Evolutionary conservation across 2,329 filamentous ascomycete species (phyloP), one percentile per base, ranked within the genome.

Genomic region (Penicillium occitanis): DNA sequence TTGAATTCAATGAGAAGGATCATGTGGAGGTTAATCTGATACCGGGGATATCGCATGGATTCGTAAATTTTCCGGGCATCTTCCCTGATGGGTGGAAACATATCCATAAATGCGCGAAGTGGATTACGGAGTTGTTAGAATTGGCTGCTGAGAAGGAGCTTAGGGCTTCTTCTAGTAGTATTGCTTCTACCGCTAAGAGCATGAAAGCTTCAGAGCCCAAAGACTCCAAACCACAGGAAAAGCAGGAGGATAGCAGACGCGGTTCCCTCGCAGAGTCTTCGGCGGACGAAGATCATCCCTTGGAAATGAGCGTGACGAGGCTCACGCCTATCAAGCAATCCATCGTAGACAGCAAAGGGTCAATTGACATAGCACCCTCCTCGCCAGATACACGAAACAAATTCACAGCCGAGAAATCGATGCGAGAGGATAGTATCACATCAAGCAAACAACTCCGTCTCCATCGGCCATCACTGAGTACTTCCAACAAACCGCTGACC

Each of bases 31-130:
- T 97, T 1, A 87, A 88, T 19, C 82, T 98, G 28, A 89, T 99
- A 4, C 93, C 93, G 0, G 93, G 94, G 0, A 92, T 97, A 59
- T 93, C 89, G 3, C 95, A 99, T 73, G 95, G 95, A 0, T 99
- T 99, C 77, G 80, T 97, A 71, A 93, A 97, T 74, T 97, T 99
- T 74, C 92, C 92, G 0, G 84, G 87, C 0, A 83, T 97, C 3
- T 99, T 96, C 71, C 93, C 93, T 0, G 92, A 95, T 8, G 93
- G 91, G 0, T 96, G 93, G 91, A 90, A 90, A 72, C 90, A 96
- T 74, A 91, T 98, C 71, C 87, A 90, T 69, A 86, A 90, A 40
- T 91, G 91, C 69, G 90, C 88, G 0, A 81, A 84, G 17, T 98
- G 94, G 94, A 93, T 97, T 71, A 85, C 89, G 57, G 88, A 93